Evolutionary conservation across 805 yeast genomes (phyloP).

Genomic region (Schwanniomyces pseudopolymorphus): DNA sequence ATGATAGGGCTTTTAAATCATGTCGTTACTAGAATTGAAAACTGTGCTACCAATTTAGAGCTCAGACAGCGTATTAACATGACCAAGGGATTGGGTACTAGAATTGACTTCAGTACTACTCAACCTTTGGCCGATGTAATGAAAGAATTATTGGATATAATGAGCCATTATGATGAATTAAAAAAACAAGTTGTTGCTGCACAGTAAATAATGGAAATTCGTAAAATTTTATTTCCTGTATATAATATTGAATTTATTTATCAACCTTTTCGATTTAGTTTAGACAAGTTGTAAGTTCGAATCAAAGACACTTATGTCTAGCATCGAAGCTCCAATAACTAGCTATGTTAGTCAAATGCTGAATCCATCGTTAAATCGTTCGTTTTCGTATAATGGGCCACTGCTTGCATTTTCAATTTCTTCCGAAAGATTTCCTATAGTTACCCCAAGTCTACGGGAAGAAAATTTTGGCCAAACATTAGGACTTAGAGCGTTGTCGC

Average conservation of each 20-base stretch:
- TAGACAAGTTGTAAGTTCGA: not conserved
- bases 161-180: not conserved
- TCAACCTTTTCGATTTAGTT: not conserved
- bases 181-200: not conserved
- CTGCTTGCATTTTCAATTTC: not conserved
- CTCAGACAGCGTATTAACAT: slow-evolving; percentile 32
- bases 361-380: not conserved
- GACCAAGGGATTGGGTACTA: slow-evolving; percentile 20
- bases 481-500: slow-evolving; percentile 23
- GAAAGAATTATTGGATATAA: slow-evolving; percentile 15
- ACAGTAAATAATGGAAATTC: not conserved
- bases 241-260: not conserved
- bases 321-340: not conserved
- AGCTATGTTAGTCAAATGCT: not conserved
- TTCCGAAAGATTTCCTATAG: not conserved
- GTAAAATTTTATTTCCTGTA: not conserved
- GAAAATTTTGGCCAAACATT: slow-evolving; percentile 26
- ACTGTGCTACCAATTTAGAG: slow-evolving; percentile 41
- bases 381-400: not conserved
- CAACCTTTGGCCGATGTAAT: slow-evolving; percentile 21
- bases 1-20: slow-evolving; percentile 59
- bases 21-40: slow-evolving; percentile 67
- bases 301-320: not conserved
- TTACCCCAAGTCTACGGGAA: slow-evolving; percentile 26
- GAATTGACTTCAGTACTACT: slow-evolving; percentile 17